Conservation (phyloP, 345 rosid genomes). For the Carallia brachiata region DNA sequence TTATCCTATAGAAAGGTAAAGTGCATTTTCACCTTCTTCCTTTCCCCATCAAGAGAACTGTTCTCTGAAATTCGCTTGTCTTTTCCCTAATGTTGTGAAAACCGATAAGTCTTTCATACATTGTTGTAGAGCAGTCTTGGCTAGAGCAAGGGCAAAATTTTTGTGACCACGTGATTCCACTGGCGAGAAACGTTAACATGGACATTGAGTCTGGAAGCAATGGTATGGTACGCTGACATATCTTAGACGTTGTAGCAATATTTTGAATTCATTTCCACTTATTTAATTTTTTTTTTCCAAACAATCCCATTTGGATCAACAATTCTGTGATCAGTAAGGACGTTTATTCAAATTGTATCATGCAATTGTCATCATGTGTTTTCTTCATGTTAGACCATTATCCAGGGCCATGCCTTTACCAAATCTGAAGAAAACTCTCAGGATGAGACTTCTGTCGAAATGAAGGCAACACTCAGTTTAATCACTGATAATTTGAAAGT, state of each 20-base stretch:
- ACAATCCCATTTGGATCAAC: not conserved
- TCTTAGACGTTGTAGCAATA: not conserved
- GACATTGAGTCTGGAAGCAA: slow-evolving; percentile 62
- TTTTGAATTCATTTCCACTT: not conserved
- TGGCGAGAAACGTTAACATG: slow-evolving; percentile 80
- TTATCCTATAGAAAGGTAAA: slow-evolving; percentile 82
- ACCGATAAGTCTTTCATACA: not conserved
- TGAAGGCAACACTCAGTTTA: slow-evolving; percentile 53
- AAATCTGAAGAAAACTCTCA: slow-evolving; percentile 30
- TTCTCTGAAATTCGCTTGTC: not conserved
- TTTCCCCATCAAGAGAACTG: too few species aligned
- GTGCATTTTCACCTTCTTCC: not conserved
- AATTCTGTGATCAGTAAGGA: not conserved
- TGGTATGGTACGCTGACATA: slow-evolving; percentile 40
- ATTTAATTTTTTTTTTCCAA: not conserved
- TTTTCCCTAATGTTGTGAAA: not conserved
- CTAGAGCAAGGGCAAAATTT: slow-evolving; percentile 79
- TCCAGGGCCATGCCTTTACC: slow-evolving; percentile 32
- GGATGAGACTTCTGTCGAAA: slow-evolving; percentile 64
- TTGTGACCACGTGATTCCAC: slow-evolving; percentile 89
- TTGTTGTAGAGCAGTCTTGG: slow-evolving; percentile 70
- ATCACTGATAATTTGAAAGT: slow-evolving; percentile 24
- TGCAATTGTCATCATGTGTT: not conserved
- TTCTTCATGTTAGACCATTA: not conserved
- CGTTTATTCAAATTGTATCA: not conserved